Base-by-base conservation (phyloP, 192 early-diverging fungal species). In the Paraglomus occultum region DNA sequence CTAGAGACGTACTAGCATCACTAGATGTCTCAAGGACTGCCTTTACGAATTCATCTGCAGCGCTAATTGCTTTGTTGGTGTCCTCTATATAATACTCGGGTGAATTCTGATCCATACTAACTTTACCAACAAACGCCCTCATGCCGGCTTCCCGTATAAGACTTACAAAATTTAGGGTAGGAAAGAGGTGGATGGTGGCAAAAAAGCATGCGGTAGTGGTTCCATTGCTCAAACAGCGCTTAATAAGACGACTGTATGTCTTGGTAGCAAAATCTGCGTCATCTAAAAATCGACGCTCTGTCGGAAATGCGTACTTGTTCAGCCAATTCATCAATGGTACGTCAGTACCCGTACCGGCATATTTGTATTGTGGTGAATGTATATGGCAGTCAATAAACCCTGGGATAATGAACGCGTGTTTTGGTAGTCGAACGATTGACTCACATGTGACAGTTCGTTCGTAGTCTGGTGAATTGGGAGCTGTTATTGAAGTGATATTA, bases 151-250 rank as follows among this genome's bases (percentile, higher is more conserved):
- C 74, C 55, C 80, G 75, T 55, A 89, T 83, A 8, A 84, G 82
- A 22, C 88, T 81, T 5, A 84, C 93, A 47, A 94, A 80, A 7
- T 78, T 64, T 49, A 83, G 81, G 46, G 83, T 86, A 5, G 87
- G 77, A 22, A 89, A 83, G 22, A 85, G 67, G 66, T 93, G 91
- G 50, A 92, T 87, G 5, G 93, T 93, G 6, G 84, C 91, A 76
- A 87, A 94, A 81, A 91, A 94, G 38, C 84, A 87, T 3, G 90
- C 91, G 43, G 91, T 86, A 7, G 93, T 95, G 38, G 90, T 92
- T n/a, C 93, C 93, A 79, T 85, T 84, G n/a, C 82, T 77, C 9
- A 93, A 71, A 5, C 83, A 75, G 12, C 86, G 79, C 11, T 69
- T 50, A 18, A 93, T 84, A 0, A 81, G 86, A 5, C 72, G 66